Conservation (phyloP, 2,329 filamentous ascomycete genomes). For the Huntiella abstrusa region DNA sequence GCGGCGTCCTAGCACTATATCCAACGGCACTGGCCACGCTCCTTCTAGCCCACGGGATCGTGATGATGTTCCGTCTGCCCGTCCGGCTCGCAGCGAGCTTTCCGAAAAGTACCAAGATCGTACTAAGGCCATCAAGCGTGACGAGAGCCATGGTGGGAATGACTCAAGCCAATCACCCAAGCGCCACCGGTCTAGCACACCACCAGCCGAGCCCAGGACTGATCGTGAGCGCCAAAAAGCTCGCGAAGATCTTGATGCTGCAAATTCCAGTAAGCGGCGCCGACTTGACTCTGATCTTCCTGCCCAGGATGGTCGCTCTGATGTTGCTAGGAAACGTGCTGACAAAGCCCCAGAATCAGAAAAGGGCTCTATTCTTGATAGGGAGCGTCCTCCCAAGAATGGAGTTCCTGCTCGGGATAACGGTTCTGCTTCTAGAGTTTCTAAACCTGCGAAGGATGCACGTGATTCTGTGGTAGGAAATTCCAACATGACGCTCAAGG, state of each 20-base stretch:
- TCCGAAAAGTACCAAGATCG: conserved; percentile 34
- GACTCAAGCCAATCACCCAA: conserved; percentile 35
- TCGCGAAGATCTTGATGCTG: conserved; percentile 32
- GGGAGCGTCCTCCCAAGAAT: conserved; percentile 22
- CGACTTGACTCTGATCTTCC: conserved; percentile 32
- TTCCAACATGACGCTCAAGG: conserved; percentile 19
- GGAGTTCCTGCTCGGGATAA: conserved; percentile 7
- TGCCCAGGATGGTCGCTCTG: conserved; percentile 21
- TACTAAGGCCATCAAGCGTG: conserved; percentile 40
- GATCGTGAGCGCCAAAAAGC: conserved; percentile 20
- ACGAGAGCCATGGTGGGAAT: conserved; percentile 34
- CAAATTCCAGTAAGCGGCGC: conserved; percentile 36
- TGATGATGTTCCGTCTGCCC: conserved; percentile 26
- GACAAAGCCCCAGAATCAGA: conserved; percentile 1
- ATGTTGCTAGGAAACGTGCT: conserved; percentile 17
- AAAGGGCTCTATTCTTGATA: conserved; percentile 15
- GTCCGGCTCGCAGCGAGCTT: conserved; percentile 26
- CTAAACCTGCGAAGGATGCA: conserved; percentile 12
- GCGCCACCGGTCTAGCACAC: conserved; percentile 38
- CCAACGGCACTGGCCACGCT: conserved; percentile 35
- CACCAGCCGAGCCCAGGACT: conserved; percentile 33
- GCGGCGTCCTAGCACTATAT: conserved; percentile 37
- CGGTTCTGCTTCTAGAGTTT: conserved; percentile 3
- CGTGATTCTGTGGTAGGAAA: not conserved
- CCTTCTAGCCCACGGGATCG: conserved; percentile 32